Evolutionary conservation across 1,284 basidiomycete genomes (phyloP).

Genomic region (Pseudozyma tsukubaensis): DNA sequence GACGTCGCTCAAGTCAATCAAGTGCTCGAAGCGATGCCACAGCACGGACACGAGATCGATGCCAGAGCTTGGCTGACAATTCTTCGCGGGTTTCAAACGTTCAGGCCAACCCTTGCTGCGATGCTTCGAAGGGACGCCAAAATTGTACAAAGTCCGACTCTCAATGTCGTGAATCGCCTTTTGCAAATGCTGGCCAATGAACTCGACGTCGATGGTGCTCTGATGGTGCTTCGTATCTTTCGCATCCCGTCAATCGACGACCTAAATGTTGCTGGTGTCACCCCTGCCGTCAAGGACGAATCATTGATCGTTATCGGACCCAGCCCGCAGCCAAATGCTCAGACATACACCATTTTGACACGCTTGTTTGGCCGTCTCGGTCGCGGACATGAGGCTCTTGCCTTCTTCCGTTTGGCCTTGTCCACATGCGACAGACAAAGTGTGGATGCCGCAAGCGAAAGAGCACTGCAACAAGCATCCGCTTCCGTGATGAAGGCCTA

Average conservation of each 20-base stretch:
- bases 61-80: conserved; percentile 46
- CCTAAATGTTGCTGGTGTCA: no score
- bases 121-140: conserved; percentile 30
- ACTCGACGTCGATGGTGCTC: conserved; percentile 27
- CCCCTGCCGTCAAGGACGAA: neutral
- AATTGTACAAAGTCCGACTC: conserved; percentile 36
- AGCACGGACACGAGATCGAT: conserved; percentile 31
- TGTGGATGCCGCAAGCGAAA: neutral
- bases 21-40: conserved; percentile 36
- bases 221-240: conserved; percentile 37
- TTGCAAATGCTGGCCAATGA: conserved; percentile 16
- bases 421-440: neutral
- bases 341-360: conserved; percentile 24
- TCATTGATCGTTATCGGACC: conserved; percentile 18
- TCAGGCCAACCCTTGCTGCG: conserved; percentile 26
- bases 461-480: conserved; percentile 13
- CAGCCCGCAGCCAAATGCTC: conserved; percentile 18
- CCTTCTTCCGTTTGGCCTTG: conserved; percentile 17
- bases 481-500: conserved; percentile 31
- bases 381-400: conserved; percentile 10
- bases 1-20: conserved; percentile 34
- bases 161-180: conserved; percentile 33
- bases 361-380: conserved; percentile 32
- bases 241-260: conserved; percentile 21
- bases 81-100: conserved; percentile 34